Evolutionary conservation across 2,329 filamentous ascomycete genomes (phyloP).

Genomic region (Trichoderma hamatum): DNA sequence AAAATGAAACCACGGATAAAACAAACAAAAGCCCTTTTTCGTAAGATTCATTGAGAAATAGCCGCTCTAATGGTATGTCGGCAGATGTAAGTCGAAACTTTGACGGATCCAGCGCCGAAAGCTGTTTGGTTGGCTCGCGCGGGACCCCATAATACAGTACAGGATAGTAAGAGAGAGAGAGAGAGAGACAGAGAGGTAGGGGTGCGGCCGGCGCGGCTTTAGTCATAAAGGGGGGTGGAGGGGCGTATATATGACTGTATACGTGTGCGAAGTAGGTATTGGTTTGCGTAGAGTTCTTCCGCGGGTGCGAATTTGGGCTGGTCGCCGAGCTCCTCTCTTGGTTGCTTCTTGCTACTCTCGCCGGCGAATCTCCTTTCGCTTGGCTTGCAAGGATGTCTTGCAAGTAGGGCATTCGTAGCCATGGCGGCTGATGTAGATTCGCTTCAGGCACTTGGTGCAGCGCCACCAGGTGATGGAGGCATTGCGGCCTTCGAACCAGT

Average conservation of each 20-base stretch:
- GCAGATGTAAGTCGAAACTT: slow-evolving; percentile 23
- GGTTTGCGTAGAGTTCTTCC: background rate
- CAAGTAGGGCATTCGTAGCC: slow-evolving; percentile 53
- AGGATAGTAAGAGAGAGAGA: background rate
- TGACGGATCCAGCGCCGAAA: background rate
- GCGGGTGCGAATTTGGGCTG: slow-evolving; percentile 12
- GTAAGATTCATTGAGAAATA: slow-evolving; percentile 15
- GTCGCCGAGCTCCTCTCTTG: background rate
- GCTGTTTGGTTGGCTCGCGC: slow-evolving; percentile 13
- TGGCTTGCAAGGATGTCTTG: slow-evolving; percentile 50
- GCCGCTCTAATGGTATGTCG: slow-evolving; percentile 17
- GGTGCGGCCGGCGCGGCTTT: background rate
- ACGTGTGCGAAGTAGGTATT: background rate
- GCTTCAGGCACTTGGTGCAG: slow-evolving; percentile 55
- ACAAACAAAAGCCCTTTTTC: background rate
- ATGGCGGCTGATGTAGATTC: slow-evolving; percentile 46
- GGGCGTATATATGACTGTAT: background rate
- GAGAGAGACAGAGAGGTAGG: background rate
- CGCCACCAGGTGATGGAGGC: slow-evolving; percentile 54
- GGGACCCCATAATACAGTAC: slow-evolving; percentile 4
- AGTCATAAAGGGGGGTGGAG: background rate
- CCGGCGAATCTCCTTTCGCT: slow-evolving; percentile 44
- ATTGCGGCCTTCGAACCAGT: slow-evolving; percentile 46
- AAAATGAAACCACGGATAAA: background rate
- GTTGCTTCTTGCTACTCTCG: slow-evolving; percentile 28